Conservation (phyloP, 306 rosid species). For the Crotalaria pallida region DNA sequence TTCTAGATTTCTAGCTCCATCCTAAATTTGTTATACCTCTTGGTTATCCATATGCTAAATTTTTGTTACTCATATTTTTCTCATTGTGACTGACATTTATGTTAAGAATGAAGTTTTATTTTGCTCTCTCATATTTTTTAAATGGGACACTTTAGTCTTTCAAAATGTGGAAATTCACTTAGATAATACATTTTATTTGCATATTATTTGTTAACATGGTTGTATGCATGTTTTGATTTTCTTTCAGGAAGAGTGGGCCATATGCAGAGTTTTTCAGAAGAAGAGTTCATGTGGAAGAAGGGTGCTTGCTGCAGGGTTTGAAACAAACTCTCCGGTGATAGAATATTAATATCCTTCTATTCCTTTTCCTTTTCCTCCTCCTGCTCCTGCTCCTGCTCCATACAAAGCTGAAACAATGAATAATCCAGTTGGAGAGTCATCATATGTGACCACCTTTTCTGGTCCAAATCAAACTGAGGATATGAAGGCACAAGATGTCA, state of each 20-base stretch:
- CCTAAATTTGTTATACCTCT: too few relatives aligned
- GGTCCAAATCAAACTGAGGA: constrained; percentile 40
- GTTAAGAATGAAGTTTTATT: too few relatives aligned
- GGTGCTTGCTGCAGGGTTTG: too few relatives aligned
- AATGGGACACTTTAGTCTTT: too few relatives aligned
- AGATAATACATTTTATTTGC: neutral
- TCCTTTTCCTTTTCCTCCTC: too few relatives aligned
- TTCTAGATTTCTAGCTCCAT: too few relatives aligned
- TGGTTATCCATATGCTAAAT: too few relatives aligned
- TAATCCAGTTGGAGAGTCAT: constrained; percentile 25
- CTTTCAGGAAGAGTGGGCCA: constrained; percentile 78
- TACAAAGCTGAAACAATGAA: constrained; percentile 39
- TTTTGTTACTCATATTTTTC: too few relatives aligned
- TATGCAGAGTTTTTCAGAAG: constrained; percentile 65
- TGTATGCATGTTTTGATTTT: neutral
- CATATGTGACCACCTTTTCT: constrained; percentile 74
- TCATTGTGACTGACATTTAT: too few relatives aligned
- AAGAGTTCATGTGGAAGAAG: constrained; percentile 6
- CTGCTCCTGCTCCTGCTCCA: constrained; percentile 47
- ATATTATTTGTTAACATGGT: neutral
- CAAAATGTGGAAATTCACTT: too few relatives aligned
- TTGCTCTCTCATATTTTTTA: too few relatives aligned
- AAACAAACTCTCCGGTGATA: constrained; percentile 56
- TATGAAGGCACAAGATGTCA: constrained; percentile 22
- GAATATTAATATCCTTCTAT: too few relatives aligned